Base-by-base conservation (phyloP, 495 filamentous ascomycete genomes). In the Cercophora samala region DNA sequence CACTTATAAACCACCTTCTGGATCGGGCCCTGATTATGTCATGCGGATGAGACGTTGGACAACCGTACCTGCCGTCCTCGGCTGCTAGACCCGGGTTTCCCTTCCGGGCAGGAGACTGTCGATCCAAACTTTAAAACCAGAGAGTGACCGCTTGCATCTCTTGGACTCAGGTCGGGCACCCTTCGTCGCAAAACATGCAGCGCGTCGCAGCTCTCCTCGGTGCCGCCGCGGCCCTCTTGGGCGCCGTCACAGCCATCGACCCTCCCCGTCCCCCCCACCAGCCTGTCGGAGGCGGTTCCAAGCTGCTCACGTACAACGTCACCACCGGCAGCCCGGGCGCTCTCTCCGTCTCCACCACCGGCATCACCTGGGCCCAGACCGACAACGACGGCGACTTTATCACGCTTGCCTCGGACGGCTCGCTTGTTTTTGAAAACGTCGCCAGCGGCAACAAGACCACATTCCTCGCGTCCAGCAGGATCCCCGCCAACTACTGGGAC, bases 341-440 rank as follows among this genome's bases (percentile, higher is more conserved):
- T 72, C 68, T 66, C 67, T 22, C 68, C 66, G 8, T 71, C 67
- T 53, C 76, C 64, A 58, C 69, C 42, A 78, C 75, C 9, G 78
- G 80, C 1, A 70, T 83, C n/a, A 79, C 72, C 54, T 87, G 83
- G 84, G 72, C 81, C n/a, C 67, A 74, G 18, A 75, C 74, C 13
- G 75, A 72, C 5, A 74, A 75, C 25, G 78, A 83, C 66, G 77
- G 78, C 18, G 79, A 85, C 66, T 85, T 83, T 66, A 82, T 84
- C 65, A 85, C 81, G 62, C 68, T 68, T 4, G 73, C 64, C 29
- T 68, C 72, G 4, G 77, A 80, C 63, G 79, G 77, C 1, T 79
- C 81, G 1, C 69, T 87, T 4, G 63, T 82, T 5, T 80, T 86
- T 61, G 77, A 81, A 66, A 82, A 86, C 66, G 80, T 84, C 54